These are phyloP conservation scores for Phytophthora syringae DNA, from an alignment of 352 stramenopile genomes.

Conservation along the genomic window DNA sequence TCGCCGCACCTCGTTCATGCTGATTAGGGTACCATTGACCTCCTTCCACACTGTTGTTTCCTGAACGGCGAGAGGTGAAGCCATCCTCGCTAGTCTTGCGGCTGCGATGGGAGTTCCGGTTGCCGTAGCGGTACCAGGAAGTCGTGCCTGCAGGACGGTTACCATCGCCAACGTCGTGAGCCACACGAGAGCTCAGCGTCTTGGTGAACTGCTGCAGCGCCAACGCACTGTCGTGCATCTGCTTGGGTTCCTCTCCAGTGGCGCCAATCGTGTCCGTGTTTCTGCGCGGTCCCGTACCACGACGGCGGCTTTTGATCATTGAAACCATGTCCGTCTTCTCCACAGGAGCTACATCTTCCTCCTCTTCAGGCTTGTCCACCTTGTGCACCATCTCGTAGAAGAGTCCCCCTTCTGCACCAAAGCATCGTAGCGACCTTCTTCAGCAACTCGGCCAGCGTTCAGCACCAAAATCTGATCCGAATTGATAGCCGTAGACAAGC, in stretches of 20 bases:
- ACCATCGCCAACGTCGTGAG: constrained; percentile 57
- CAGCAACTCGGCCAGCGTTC: constrained; percentile 75
- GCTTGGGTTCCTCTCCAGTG: constrained; percentile 47
- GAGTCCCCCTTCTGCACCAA: constrained; percentile 71
- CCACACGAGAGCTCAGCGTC: constrained; percentile 76
- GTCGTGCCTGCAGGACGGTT: constrained; percentile 48
- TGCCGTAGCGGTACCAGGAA: constrained; percentile 83
- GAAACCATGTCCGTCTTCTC: constrained; percentile 40
- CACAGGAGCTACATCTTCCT: constrained; percentile 37
- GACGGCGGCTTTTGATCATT: constrained; percentile 38
- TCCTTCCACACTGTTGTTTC: constrained; percentile 66
- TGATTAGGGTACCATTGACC: constrained; percentile 50
- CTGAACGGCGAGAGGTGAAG: constrained; percentile 57
- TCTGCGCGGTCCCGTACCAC: constrained; percentile 36
- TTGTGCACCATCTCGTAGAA: constrained; percentile 91
- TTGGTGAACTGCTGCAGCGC: constrained; percentile 89
- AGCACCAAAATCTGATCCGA: constrained; percentile 86
- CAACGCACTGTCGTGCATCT: constrained; percentile 65
- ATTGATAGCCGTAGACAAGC: constrained; percentile 83
- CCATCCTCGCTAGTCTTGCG: constrained; percentile 70
- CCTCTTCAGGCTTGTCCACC: constrained; percentile 59
- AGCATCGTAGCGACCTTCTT: constrained; percentile 79
- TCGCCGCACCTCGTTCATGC: constrained; percentile 45
- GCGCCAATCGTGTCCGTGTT: constrained; percentile 54
- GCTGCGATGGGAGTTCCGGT: constrained; percentile 67